Evolutionary conservation across 345 rosid genomes (phyloP), one percentile per base, ranked within the genome.

Genomic region (Eucalyptus cladocalyx): DNA sequence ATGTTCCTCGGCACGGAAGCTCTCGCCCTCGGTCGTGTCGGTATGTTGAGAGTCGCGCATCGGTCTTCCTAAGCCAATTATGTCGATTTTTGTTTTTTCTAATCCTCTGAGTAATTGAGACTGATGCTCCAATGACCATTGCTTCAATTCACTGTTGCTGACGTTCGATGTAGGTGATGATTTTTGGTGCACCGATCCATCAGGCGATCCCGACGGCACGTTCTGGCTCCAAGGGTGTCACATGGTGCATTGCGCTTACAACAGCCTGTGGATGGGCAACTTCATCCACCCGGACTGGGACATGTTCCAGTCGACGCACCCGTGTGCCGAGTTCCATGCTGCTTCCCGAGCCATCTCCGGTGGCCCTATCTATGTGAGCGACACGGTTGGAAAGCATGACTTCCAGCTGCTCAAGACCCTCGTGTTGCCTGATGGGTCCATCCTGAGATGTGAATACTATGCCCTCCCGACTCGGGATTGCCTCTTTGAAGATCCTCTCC

Each of bases 271-370:
- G 99, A 98, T 98, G 99, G 99, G 99, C 90, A 98, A 97, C 85
- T 98, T 98, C 92, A 98, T 98, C 80, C 99, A 98, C 89, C 99
- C 99, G 9, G 99, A 98, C 86, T 98, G 99, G 99, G 99, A 97
- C 93, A 97, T 98, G 99, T 98, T 98, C 94, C 99, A 97, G 87
- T 95, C 99, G 6, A 96, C 99, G 13, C 99, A 98, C 91, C 98
- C 99, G 37, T 98, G 98, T 89, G 99, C 98, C 14, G 97, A 94
- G 91, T 98, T 97, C 92, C 99, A 97, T 40, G 99, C 99, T 50
- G 99, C 99, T 54, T 98, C 99, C 12, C 92, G 99, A 24, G 99
- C 99, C 17, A 95, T 97, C 89, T 98, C 99, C 0, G 99, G 99
- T 2, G 99, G 99, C 21, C 99, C 99, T 0, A 96, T 98, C 81